phyloP scores from a whole-genome alignment of 116 monocot species.

The Phalaenopsis hybrid region DNA sequence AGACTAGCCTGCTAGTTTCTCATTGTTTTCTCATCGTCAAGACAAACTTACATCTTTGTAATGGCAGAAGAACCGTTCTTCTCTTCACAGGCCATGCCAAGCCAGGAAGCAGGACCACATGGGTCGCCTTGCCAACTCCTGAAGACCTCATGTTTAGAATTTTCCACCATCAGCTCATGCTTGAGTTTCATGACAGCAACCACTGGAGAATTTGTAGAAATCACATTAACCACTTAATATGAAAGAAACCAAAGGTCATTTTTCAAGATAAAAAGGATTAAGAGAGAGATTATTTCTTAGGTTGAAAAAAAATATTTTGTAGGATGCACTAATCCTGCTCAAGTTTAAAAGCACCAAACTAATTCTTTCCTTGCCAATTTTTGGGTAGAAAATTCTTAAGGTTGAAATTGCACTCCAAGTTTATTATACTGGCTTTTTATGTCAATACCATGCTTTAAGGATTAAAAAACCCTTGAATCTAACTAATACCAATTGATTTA shows the following conservation, averaged over 20 bases:
- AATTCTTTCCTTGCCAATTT: too few species aligned
- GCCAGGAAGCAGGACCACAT: constrained; percentile 33
- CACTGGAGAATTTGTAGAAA: constrained; percentile 12
- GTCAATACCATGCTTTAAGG: too few species aligned
- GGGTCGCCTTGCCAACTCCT: constrained; percentile 38
- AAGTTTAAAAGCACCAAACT: background rate
- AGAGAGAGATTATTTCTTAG: background rate
- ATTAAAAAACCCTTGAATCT: too few species aligned
- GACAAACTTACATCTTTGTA: constrained; percentile 31
- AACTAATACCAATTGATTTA: too few species aligned
- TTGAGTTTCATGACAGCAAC: constrained; percentile 21
- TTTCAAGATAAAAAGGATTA: background rate
- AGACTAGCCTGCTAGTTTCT: background rate
- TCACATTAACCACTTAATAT: background rate
- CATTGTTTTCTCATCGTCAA: background rate
- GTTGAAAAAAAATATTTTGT: background rate
- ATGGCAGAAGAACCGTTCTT: constrained; percentile 15
- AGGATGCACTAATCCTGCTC: background rate
- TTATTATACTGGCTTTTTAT: too few species aligned
- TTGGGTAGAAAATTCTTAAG: too few species aligned
- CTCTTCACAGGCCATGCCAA: constrained; percentile 23
- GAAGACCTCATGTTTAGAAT: constrained; percentile 24
- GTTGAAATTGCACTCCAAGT: too few species aligned
- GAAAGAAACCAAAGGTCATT: background rate
- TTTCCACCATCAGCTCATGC: constrained; percentile 19